A percentile compares a stretch with the other conserved stretches of the same genome.
phyloP scores from a whole-genome alignment of 768 basidiomycete species.

The Suillus ampliporus region DNA sequence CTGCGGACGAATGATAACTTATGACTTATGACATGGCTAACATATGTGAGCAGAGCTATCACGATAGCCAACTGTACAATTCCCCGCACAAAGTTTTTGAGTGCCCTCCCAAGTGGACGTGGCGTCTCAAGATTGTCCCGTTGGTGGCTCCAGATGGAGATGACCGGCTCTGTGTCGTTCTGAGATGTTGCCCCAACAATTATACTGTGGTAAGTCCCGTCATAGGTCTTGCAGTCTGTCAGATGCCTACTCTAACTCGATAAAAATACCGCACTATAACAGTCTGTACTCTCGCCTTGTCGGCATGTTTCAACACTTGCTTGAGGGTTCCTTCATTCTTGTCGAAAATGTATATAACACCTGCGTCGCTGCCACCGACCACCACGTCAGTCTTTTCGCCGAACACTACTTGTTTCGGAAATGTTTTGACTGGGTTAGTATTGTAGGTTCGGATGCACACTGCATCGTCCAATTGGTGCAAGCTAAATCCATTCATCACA shows the following conservation, averaged over 20 bases:
- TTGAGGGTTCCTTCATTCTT: neutral
- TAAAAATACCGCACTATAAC: neutral
- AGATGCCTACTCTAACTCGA: too few relatives aligned
- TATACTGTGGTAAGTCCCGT: neutral
- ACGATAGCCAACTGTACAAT: neutral
- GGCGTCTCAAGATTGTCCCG: neutral
- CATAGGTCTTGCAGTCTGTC: neutral
- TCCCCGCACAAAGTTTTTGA: neutral
- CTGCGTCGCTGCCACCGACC: neutral
- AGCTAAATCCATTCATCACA: neutral
- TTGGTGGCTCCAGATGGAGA: neutral
- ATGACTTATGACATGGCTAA: neutral
- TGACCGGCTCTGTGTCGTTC: neutral
- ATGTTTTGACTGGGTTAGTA: neutral
- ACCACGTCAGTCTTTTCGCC: neutral
- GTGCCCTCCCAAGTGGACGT: neutral
- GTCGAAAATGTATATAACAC: neutral
- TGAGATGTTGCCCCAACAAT: conserved; percentile 3
- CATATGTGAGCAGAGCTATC: neutral
- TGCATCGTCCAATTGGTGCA: neutral
- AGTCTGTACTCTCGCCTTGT: neutral
- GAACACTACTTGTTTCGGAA: neutral
- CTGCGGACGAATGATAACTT: neutral
- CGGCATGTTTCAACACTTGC: neutral
- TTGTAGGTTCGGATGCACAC: neutral